Evolutionary conservation across 2,329 filamentous ascomycete genomes (phyloP).

Genomic region (Trichoderma harzianum): DNA sequence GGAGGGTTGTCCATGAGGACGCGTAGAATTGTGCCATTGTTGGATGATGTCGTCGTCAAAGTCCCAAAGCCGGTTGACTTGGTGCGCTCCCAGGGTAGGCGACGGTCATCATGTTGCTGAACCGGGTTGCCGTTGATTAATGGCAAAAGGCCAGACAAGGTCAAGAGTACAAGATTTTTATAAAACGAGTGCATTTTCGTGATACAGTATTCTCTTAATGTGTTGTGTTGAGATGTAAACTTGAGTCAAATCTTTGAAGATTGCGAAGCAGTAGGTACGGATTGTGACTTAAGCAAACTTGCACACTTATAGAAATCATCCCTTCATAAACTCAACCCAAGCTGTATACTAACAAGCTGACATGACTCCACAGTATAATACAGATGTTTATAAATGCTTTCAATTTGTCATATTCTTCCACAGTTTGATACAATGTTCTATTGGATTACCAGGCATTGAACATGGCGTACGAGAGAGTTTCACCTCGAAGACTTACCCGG

Average conservation of each 20-base stretch:
- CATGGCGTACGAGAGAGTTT: not conserved
- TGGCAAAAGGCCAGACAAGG: not conserved
- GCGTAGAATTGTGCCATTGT: not conserved
- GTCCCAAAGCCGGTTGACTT: not conserved
- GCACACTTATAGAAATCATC: not conserved
- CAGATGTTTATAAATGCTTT: not conserved
- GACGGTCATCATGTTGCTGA: not conserved
- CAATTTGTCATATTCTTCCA: not conserved
- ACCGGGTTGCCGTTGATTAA: not conserved
- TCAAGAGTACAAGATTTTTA: not conserved
- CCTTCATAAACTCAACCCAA: rapidly evolving
- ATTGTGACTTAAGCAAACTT: too few species aligned
- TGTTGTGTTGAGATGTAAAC: not conserved
- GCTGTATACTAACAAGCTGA: not conserved
- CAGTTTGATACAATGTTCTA: rapidly evolving
- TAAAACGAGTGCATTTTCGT: not conserved
- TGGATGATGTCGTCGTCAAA: not conserved
- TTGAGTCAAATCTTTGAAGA: not conserved
- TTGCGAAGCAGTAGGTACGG: too few species aligned
- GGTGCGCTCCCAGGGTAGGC: not conserved
- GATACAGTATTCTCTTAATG: rapidly evolving
- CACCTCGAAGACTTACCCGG: not conserved
- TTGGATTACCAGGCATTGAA: not conserved
- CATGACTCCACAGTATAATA: not conserved
- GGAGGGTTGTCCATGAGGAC: not conserved